Percentiles rank a stretch among this genome's conserved stretches.
These are phyloP conservation scores for Dipodascus geniculatus DNA, from an alignment of 805 yeast species.

Conservation along the genomic window DNA sequence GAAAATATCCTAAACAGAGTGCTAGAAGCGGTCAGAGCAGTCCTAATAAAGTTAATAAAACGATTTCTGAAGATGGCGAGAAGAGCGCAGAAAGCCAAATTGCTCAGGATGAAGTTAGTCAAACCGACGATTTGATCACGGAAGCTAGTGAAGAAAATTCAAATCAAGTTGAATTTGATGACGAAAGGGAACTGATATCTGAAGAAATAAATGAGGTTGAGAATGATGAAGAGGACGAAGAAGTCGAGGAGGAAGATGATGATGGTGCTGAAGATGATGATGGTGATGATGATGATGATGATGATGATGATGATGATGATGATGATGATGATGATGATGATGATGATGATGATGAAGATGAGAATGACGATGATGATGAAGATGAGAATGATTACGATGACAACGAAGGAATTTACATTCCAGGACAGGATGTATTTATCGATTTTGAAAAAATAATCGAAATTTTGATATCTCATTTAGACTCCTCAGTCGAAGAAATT, in stretches of 20 bases:
- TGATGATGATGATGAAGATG: conserved; percentile 23
- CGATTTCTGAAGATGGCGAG: no score
- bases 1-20: no score
- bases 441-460: conserved; percentile 74
- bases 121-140: no score
- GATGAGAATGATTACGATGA: conserved; percentile 21
- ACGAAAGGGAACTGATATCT: no score
- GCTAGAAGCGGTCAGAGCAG: no score
- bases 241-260: not conserved
- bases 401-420: conserved; percentile 47
- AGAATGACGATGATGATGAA: conserved; percentile 17
- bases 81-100: no score
- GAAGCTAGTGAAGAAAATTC: no score
- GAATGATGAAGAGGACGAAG: not conserved
- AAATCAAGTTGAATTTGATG: no score
- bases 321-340: conserved; percentile 19
- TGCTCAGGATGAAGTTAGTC: no score
- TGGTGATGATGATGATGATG: conserved; percentile 6
- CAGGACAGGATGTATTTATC: conserved; percentile 73
- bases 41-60: no score
- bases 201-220: no score
- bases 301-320: conserved; percentile 3
- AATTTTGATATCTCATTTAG: conserved; percentile 69
- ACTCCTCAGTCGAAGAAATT: conserved; percentile 61
- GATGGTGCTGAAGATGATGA: conserved; percentile 1